Percentiles rank a stretch among this genome's conserved stretches.
Evolutionary conservation across 2,329 filamentous ascomycete species (phyloP).

Genomic region (Blumeriella jaapii): DNA sequence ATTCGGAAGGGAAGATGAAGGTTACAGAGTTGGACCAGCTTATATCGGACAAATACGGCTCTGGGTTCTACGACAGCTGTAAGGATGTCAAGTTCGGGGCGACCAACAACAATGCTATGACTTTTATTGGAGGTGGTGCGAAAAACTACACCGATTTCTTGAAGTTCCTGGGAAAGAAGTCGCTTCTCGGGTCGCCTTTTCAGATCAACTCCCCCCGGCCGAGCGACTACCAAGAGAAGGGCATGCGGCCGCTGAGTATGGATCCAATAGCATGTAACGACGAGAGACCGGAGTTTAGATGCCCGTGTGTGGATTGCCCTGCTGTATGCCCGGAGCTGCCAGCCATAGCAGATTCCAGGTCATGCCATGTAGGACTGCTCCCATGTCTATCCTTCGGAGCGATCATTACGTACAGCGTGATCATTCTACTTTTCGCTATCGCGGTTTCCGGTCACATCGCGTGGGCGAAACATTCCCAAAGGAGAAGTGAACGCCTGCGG

Average conservation of each 20-base stretch:
- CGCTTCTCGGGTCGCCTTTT: conserved; percentile 78
- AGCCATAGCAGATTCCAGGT: conserved; percentile 53
- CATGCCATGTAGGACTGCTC: conserved; percentile 76
- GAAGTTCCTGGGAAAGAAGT: conserved; percentile 86
- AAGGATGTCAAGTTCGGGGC: conserved; percentile 98
- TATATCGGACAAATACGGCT: conserved; percentile 71
- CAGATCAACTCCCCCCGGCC: conserved; percentile 84
- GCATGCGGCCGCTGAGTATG: conserved; percentile 63
- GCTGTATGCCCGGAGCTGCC: conserved; percentile 75
- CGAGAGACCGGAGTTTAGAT: conserved; percentile 72
- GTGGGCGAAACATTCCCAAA: conserved; percentile 60
- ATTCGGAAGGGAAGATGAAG: conserved; percentile 40
- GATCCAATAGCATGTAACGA: conserved; percentile 81
- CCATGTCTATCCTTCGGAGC: conserved; percentile 91
- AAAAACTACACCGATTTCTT: conserved; percentile 80
- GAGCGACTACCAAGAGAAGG: conserved; percentile 45
- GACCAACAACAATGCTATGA: conserved; percentile 86
- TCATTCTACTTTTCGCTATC: conserved; percentile 55
- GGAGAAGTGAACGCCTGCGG: conserved; percentile 71
- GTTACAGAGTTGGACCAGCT: conserved; percentile 88
- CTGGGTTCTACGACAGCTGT: conserved; percentile 90
- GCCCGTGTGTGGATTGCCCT: conserved; percentile 88
- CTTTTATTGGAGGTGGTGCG: conserved; percentile 89
- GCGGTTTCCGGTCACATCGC: conserved; percentile 63
- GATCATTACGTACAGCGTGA: conserved; percentile 71